phyloP scores from a whole-genome alignment of 1,139 yeast species.

The Candida sp. region DNA sequence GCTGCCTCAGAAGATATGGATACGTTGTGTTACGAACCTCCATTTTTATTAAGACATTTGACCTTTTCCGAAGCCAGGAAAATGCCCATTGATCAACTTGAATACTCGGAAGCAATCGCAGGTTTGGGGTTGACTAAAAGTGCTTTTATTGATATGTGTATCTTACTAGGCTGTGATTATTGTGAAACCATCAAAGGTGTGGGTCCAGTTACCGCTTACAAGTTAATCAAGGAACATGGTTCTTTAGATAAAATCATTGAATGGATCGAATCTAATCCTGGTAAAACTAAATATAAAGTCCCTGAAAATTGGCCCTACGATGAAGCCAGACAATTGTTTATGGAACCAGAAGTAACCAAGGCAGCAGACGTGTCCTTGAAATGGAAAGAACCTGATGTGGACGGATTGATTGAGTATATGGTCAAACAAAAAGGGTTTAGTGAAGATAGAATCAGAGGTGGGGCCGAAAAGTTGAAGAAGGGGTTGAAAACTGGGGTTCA shows the following conservation, averaged over 20 bases:
- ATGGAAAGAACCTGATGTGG: conserved; percentile 79
- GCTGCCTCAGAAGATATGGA: conserved; percentile 99
- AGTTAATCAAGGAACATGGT: conserved; percentile 82
- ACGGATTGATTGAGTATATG: conserved; percentile 68
- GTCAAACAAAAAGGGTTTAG: conserved; percentile 81
- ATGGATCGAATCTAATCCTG: conserved; percentile 56
- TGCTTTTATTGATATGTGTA: conserved; percentile 88
- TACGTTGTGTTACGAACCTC: conserved; percentile 88
- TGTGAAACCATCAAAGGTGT: conserved; percentile 94
- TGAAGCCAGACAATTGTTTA: conserved; percentile 81
- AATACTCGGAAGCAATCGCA: conserved; percentile 63
- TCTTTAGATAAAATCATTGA: conserved; percentile 75
- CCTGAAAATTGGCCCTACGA: conserved; percentile 96
- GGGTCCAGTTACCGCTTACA: conserved; percentile 93
- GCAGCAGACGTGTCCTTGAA: conserved; percentile 63
- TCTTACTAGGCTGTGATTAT: conserved; percentile 93
- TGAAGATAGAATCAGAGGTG: conserved; percentile 86
- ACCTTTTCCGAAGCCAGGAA: conserved; percentile 94
- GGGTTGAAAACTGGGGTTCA: conserved; percentile 85
- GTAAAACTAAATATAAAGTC: conserved; percentile 66
- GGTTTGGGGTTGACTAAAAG: conserved; percentile 70
- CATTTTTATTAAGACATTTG: conserved; percentile 77
- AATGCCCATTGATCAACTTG: conserved; percentile 86
- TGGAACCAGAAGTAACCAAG: conserved; percentile 72
- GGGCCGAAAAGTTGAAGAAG: conserved; percentile 81